Conservation (phyloP, 176 grass and related monocot genomes). For the Bolboschoenus planiculmis region DNA sequence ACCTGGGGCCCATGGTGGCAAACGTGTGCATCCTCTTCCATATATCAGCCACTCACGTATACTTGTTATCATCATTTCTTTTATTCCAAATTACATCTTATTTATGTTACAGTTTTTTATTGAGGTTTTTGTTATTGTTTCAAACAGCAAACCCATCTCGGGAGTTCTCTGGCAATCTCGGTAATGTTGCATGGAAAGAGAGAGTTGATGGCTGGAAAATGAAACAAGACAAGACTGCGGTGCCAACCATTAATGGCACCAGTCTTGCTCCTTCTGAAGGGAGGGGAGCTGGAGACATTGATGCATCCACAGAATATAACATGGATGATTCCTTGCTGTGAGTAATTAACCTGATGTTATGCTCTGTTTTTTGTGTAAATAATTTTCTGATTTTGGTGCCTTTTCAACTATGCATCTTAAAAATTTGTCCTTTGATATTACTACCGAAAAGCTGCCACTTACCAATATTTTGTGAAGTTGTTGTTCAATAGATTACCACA, state of each 20-base stretch:
- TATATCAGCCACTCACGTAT: slow-evolving; percentile 74
- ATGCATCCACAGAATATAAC: slow-evolving; percentile 93
- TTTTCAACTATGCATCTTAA: neutral
- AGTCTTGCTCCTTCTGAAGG: slow-evolving; percentile 92
- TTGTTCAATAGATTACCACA: neutral
- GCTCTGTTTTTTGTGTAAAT: neutral
- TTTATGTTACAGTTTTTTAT: slow-evolving; percentile 15
- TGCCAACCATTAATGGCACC: slow-evolving; percentile 87
- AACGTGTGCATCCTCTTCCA: slow-evolving; percentile 61
- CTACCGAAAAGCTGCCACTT: neutral
- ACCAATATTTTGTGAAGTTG: neutral
- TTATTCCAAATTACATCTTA: neutral
- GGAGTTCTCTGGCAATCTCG: slow-evolving; percentile 86
- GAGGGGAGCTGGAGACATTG: slow-evolving; percentile 64
- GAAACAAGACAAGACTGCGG: slow-evolving; percentile 83
- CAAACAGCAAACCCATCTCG: slow-evolving; percentile 72
- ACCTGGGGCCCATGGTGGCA: slow-evolving; percentile 71
- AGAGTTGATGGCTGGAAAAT: slow-evolving; percentile 99
- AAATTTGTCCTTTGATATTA: neutral
- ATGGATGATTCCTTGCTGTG: slow-evolving; percentile 93
- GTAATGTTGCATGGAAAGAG: slow-evolving; percentile 97
- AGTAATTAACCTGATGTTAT: slow-evolving; percentile 21
- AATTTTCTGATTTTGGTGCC: neutral
- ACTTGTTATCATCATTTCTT: slow-evolving; percentile 2
- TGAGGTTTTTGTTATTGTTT: slow-evolving; percentile 22